Base-by-base conservation (phyloP, 2,329 filamentous ascomycete species). In the Fusarium humuli region DNA sequence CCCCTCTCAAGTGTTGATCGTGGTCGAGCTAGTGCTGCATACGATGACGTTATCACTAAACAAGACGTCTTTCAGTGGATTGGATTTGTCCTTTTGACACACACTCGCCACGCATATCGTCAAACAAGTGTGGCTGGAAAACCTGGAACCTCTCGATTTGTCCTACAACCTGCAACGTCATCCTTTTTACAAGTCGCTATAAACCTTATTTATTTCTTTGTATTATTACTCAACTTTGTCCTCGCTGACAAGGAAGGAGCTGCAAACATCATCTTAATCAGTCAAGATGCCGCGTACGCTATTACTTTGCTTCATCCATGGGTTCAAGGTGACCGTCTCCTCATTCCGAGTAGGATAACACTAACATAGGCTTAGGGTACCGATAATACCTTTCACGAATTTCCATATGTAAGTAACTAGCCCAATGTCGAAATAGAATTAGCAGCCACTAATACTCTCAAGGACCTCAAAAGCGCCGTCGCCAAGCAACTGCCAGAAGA, bases 301-400 rank as follows among this genome's bases (percentile, higher is more conserved):
- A 7, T 80, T 94, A 4, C 83, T 94, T 10, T 91, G 90, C 76
- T 93, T 93, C 76, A 88, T 94, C 52, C 91, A 94, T 78, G 91
- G 91, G 48, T 93, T 93, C 84, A 92, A 92, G 37, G 68, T 71
- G 7, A 27, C 2, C 10, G n/a, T 7, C 44, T 11, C 2, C 18
- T 2, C 25, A 18, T 1, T 3, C 2, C 1, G 8, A 2, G 10
- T 9, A 16, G 23, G 9, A 5, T 20, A 7, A 2, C 13, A 11
- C 8, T 47, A 12, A 37, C 48, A 20, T 41, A 14, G 2, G 3
- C n/a, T 13, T 10, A 91, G 86, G 91, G 91, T 44, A 85, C 86
- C 71, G 90, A 93, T 70, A 83, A 91, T 76, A 93, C 91, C 20
- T 93, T 93, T 75, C 83, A 85, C 47, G 83, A 84, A 6, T 93